A percentile compares a stretch with the other conserved stretches of the same genome.
phyloP scores from a whole-genome alignment of 192 early-diverging fungal genomes.

The Umbelopsis sp. region DNA sequence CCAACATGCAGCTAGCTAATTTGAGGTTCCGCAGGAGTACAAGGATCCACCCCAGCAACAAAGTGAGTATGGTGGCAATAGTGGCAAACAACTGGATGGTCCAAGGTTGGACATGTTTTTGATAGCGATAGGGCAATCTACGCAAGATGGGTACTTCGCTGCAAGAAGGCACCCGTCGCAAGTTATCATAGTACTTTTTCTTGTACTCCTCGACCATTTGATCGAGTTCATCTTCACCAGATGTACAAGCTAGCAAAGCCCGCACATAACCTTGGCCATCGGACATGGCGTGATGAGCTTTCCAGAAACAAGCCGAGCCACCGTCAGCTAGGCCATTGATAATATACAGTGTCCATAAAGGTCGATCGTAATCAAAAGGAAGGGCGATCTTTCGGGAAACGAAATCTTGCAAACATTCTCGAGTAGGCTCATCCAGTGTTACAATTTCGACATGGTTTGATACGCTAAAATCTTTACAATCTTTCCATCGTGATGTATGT shows the following conservation, averaged over 20 bases:
- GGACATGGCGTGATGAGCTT: constrained; percentile 39
- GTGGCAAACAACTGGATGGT: constrained; percentile 4
- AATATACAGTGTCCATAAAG: constrained; percentile 32
- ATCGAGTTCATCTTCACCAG: constrained; percentile 13
- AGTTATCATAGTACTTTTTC: not conserved
- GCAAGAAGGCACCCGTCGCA: not conserved
- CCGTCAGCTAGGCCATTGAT: constrained; percentile 31
- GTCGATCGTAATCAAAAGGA: constrained; percentile 29
- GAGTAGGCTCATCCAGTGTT: constrained; percentile 26
- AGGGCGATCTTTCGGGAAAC: constrained; percentile 10
- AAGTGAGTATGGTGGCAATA: constrained; percentile 1
- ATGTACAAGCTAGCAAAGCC: constrained; percentile 23
- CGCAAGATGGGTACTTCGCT: constrained; percentile 5
- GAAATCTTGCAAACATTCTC: constrained; percentile 24
- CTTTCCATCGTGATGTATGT: constrained; percentile 9
- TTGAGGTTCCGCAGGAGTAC: not conserved
- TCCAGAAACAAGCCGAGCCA: constrained; percentile 36
- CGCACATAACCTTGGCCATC: constrained; percentile 37
- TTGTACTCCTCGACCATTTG: constrained; percentile 2
- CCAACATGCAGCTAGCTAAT: not conserved
- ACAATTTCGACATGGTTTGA: constrained; percentile 2
- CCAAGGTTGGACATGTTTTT: constrained; percentile 13
- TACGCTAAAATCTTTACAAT: not conserved
- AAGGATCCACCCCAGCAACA: constrained; percentile 2
- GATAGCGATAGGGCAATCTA: not conserved